phyloP scores from a whole-genome alignment of 1,139 yeast species.

The Hyphopichia khmerensis region DNA sequence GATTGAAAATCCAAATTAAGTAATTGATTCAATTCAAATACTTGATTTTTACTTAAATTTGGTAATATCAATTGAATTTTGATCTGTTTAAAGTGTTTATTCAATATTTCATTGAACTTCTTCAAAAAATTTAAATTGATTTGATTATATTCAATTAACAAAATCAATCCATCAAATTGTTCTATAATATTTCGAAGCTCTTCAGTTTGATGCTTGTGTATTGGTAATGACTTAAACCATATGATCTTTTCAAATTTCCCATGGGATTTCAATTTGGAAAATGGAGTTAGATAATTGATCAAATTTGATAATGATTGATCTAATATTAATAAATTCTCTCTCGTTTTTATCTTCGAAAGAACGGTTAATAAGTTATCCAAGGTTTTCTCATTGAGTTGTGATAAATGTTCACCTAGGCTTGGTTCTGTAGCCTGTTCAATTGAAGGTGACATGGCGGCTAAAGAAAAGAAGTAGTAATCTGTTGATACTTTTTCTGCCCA shows the following conservation, averaged over 20 bases:
- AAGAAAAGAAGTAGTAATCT: background rate
- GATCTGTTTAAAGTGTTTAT: background rate
- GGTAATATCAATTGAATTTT: background rate
- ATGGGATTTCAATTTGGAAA: slow-evolving; percentile 52
- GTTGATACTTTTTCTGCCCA: background rate
- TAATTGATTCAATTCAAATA: slow-evolving; percentile 23
- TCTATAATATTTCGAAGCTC: slow-evolving; percentile 13
- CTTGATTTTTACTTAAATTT: slow-evolving; percentile 25
- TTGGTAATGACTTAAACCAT: slow-evolving; percentile 41
- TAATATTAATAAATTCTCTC: slow-evolving; percentile 49
- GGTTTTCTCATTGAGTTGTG: slow-evolving; percentile 14
- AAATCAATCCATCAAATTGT: slow-evolving; percentile 33
- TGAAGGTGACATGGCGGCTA: background rate
- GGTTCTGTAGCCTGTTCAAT: background rate
- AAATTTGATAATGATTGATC: slow-evolving; percentile 55
- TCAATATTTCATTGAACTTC: background rate
- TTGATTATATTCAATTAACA: slow-evolving; percentile 19
- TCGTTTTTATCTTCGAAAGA: slow-evolving; percentile 26
- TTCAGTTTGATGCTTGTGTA: slow-evolving; percentile 27
- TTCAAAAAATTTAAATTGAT: slow-evolving; percentile 11
- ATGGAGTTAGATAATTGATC: slow-evolving; percentile 61
- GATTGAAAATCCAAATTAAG: background rate
- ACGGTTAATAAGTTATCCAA: slow-evolving; percentile 21
- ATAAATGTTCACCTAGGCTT: background rate
- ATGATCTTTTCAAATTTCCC: slow-evolving; percentile 60